Evolutionary conservation across 495 filamentous ascomycete genomes (phyloP), one percentile per base, ranked within the genome.

Genomic region (Melanomma pulvis-pyrius): DNA sequence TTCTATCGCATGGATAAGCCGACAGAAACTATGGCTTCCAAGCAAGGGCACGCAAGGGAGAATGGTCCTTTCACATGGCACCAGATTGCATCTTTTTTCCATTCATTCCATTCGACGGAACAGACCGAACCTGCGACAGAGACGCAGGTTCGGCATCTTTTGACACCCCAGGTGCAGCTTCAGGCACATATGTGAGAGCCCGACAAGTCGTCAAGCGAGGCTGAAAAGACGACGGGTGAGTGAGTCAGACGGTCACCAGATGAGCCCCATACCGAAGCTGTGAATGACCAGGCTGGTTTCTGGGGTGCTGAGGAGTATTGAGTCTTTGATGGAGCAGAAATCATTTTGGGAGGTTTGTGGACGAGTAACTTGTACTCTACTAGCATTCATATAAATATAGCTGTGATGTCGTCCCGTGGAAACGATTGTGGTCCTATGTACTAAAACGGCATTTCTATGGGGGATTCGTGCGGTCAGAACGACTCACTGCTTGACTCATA

Each of bases 301-400:
- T 7, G 19, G 7, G 53, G 30, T 39, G 32, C 53, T 19, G 53
- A 24, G 53, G 53, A 57, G 34, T 57, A 57, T 41, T 39, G 30
- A 36, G 58, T 50, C 41, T 51, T 57, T 57, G 53, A 8, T 57
- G 29, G 41, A 25, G 48, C 29, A 30, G 46, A 39, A 61, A 51
- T 19, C 19, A 26, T 51, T 17, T 39, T 25, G 30, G 46, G 21
- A 6, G 6, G 5, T 49, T 39, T 39, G n/a, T 24, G 41, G 46
- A 26, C 28, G 46, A 53, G 29, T 48, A 29, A 34, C 2, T 39
- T 54, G 49, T 54, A 63, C 24, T 47, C 32, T 63, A 29, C 24
- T 54, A 63, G 49, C 60, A 63, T 63, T 63, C 28, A 28, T 63
- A 63, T 30, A 53, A 48, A 63, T 63, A 47, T 44, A 47, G 32